Evolutionary conservation across 306 rosid genomes (phyloP).

Genomic region (Mimosa bimucronata): DNA sequence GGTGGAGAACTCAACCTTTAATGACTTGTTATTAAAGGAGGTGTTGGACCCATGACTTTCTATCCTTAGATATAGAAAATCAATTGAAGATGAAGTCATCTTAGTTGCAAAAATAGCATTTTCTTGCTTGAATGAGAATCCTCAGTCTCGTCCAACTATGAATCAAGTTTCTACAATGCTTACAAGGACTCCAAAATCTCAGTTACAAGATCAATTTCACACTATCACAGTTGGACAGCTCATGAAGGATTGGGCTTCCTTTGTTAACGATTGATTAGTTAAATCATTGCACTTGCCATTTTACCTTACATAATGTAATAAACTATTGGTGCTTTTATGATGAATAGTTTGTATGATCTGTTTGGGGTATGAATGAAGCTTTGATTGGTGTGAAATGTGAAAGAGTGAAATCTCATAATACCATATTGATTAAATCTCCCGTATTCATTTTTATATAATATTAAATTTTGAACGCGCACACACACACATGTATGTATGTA

Average conservation of each 20-base stretch:
- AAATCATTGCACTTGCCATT: not conserved
- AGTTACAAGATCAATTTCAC: not conserved
- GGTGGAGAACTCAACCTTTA: not conserved
- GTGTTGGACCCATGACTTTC: constrained; percentile 27
- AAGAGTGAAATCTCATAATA: too few relatives aligned
- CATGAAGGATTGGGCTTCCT: not conserved
- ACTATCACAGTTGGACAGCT: constrained; percentile 4
- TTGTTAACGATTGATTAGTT: not conserved
- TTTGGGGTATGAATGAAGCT: not conserved
- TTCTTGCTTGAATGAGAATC: not conserved
- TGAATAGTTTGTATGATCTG: not conserved
- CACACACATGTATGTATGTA: too few relatives aligned
- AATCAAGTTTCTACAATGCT: not conserved
- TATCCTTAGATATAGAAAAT: not conserved
- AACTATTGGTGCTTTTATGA: not conserved
- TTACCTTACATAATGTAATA: not conserved
- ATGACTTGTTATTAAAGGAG: not conserved
- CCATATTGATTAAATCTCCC: too few relatives aligned
- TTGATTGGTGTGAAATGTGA: not conserved
- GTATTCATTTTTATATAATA: too few relatives aligned
- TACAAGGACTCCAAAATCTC: not conserved
- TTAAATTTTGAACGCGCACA: too few relatives aligned
- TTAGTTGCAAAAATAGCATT: not conserved
- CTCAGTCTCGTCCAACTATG: not conserved
- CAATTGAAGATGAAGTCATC: not conserved